phyloP scores from a whole-genome alignment of 345 rosid species.

The Turritis glabra region DNA sequence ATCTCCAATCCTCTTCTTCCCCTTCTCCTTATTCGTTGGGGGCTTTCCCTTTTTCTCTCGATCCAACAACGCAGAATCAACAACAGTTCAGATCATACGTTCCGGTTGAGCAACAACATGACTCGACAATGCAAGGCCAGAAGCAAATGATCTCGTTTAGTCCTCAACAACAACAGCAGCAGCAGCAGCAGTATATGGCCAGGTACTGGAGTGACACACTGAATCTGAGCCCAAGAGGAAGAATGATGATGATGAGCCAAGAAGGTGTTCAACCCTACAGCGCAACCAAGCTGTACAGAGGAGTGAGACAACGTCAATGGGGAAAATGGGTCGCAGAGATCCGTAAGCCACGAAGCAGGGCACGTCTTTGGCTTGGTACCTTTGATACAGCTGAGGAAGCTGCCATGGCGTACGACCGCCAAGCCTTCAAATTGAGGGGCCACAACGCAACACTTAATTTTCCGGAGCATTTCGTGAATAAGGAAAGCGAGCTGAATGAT shows the following conservation, averaged over 20 bases:
- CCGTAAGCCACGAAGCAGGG: slow-evolving; percentile 89
- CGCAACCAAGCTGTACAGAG: slow-evolving; percentile 85
- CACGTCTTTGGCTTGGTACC: slow-evolving; percentile 93
- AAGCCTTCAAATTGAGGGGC: slow-evolving; percentile 91
- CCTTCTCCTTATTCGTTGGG: slow-evolving; percentile 31
- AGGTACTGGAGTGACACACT: slow-evolving; percentile 67
- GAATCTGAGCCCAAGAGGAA: slow-evolving; percentile 77
- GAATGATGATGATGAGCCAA: slow-evolving; percentile 84
- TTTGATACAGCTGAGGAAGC: slow-evolving; percentile 97
- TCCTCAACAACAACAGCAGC: slow-evolving; percentile 61
- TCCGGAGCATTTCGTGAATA: slow-evolving; percentile 78
- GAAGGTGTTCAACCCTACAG: slow-evolving; percentile 56
- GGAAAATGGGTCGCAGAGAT: slow-evolving; percentile 99
- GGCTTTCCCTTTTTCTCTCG: slow-evolving; percentile 54
- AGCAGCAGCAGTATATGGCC: slow-evolving; percentile 62
- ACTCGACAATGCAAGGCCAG: slow-evolving; percentile 16
- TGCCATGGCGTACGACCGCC: slow-evolving; percentile 93
- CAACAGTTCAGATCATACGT: slow-evolving; percentile 30
- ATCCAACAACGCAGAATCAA: slow-evolving; percentile 45
- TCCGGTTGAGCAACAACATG: slow-evolving; percentile 10
- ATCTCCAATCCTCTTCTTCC: slow-evolving; percentile 26
- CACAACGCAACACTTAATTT: slow-evolving; percentile 94
- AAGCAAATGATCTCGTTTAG: slow-evolving; percentile 80
- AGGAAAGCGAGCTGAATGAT: slow-evolving; percentile 38
- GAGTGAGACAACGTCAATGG: slow-evolving; percentile 99